These are phyloP conservation scores for Pseudonitzschia delicatissima DNA, from an alignment of 108 stramenopile species.

Conservation along the genomic window DNA sequence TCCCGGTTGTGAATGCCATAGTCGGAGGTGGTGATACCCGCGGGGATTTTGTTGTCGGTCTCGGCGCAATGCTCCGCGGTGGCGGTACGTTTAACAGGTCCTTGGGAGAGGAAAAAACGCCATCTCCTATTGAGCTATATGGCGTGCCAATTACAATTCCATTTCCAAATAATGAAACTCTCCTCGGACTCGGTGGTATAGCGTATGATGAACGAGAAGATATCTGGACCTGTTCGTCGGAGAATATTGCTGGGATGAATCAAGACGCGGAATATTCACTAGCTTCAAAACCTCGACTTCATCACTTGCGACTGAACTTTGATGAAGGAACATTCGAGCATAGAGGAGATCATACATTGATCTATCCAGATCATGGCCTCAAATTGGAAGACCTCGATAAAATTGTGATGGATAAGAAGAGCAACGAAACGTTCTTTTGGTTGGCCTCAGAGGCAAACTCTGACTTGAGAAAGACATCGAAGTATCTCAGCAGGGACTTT, in stretches of 20 bases:
- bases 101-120: no score
- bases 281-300: constrained; percentile 6
- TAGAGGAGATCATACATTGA: neutral
- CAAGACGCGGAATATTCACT: neutral
- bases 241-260: constrained; percentile 7
- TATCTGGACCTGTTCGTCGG: constrained; percentile 10
- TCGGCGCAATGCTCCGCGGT: no score
- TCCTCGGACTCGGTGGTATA: constrained; percentile 17
- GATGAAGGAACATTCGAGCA: constrained; percentile 4
- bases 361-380: constrained; percentile 4
- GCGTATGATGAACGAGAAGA: constrained; percentile 1
- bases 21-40: no score
- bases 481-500: constrained; percentile 14
- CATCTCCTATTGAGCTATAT: no score
- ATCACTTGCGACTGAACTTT: constrained; percentile 20
- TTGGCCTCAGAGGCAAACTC: constrained; percentile 19
- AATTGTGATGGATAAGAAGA: neutral
- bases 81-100: no score
- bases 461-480: constrained; percentile 2
- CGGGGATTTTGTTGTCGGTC: no score
- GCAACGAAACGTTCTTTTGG: neutral
- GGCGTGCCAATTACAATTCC: constrained; percentile 6
- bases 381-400: constrained; percentile 14
- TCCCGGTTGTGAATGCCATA: no score
- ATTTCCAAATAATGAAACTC: constrained; percentile 10